phyloP scores from a whole-genome alignment of 768 basidiomycete genomes.

The Kondoa subrosea region DNA sequence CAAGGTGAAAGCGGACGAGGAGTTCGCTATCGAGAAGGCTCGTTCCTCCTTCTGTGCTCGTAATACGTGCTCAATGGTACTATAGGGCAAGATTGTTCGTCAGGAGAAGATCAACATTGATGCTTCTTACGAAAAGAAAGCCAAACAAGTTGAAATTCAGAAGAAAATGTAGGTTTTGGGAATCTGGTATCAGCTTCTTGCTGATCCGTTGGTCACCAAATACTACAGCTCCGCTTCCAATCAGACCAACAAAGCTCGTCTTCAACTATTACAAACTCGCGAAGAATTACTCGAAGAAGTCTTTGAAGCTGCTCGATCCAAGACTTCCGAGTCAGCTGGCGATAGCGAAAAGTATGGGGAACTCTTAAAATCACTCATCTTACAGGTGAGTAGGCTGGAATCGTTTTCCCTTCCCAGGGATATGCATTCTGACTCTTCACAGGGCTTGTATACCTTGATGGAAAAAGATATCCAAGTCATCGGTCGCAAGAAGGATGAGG shows the following conservation, averaged over 20 bases:
- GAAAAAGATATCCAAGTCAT: constrained; percentile 54
- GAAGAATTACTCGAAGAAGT: constrained; percentile 84
- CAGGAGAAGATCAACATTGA: constrained; percentile 92
- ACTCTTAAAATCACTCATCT: constrained; percentile 65
- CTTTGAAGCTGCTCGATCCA: constrained; percentile 53
- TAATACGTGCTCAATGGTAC: not conserved
- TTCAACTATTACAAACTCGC: constrained; percentile 70
- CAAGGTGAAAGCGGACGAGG: constrained; percentile 91
- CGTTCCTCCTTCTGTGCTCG: not conserved
- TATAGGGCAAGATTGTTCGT: constrained; percentile 85
- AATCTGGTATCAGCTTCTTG: not conserved
- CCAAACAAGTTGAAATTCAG: constrained; percentile 76
- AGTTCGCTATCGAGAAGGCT: constrained; percentile 95
- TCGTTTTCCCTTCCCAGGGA: too few species aligned
- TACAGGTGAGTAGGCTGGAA: constrained; percentile 57
- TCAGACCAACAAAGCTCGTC: constrained; percentile 85
- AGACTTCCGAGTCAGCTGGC: constrained; percentile 47
- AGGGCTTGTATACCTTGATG: constrained; percentile 63
- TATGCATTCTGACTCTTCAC: not conserved
- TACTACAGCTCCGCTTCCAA: constrained; percentile 69
- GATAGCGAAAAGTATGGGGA: constrained; percentile 56
- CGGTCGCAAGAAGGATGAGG: constrained; percentile 51
- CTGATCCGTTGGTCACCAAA: not conserved
- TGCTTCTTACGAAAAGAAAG: constrained; percentile 84
- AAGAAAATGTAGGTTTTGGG: constrained; percentile 70